Evolutionary conservation across 345 rosid genomes (phyloP), one percentile per base, ranked within the genome.

Genomic region (Citrus hindsii): DNA sequence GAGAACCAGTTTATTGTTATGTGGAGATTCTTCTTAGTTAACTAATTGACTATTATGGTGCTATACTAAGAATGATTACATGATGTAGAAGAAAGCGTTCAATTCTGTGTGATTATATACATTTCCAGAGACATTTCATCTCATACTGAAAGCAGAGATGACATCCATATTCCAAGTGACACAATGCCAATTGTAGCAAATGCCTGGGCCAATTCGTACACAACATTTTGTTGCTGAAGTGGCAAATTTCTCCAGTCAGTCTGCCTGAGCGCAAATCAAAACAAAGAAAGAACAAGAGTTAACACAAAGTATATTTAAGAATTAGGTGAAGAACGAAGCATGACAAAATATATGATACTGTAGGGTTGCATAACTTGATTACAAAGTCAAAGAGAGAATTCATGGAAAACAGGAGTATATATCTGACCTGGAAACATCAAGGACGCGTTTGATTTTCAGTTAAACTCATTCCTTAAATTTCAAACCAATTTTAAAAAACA

Each of bases 171-270:
- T 71, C 94, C 98, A 6, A 89, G 85, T 1, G 90, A 83, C 60
- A 93, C 98, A 59, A 90, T 76, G 48, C 94, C 97, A 10, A 95
- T 70, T 4, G 97, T 95, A 4, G 92, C 93, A 64, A 87, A 79
- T 14, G 96, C 98, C 86, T 93, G 99, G 13, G 88, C 92, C 16
- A 88, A 82, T 83, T 95, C 98, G 33, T 74, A 79, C 67, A 87
- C 80, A 65, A 81, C 14, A 77, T 86, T 93, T 71, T 87, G 89
- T 64, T 83, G 83, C 89, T 91, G 80, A 22, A 83, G 82, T 0
- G 93, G 98, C 79, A 95, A 81, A 62, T 74, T 87, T 80, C 76
- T 84, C 99, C 99, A 95, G 59, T 93, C 94, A 42, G 97, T 92
- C 69, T 85, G 82, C 88, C 96, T 89, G 81, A 33, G 32, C 1